Evolutionary conservation across 352 stramenopile species (phyloP), one percentile per base, ranked within the genome.

Genomic region (Globisporangium solare): DNA sequence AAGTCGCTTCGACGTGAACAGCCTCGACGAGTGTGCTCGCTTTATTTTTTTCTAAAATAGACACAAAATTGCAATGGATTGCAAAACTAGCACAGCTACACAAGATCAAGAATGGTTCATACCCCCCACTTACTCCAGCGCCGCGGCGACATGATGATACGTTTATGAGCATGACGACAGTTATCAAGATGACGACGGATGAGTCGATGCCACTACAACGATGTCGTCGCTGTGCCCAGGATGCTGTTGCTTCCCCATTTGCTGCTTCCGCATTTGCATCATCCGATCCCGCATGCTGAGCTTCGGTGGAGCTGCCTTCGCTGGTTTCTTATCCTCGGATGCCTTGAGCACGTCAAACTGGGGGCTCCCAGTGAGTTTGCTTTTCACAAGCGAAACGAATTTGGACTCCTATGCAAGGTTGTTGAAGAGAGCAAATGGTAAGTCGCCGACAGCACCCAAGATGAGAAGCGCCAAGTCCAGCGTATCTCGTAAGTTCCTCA

Each of bases 261-360:
- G 63, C 52, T 78, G 70, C 54, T 78, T 82, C 46, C 77, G 76
- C 60, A 85, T 67, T 46, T 77, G 70, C 20, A 75, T 52, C 75
- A 85, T 83, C 2, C 74, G 72, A 35, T 85, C 74, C 3, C 74
- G 74, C 42, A 85, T 75, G 37, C 70, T 81, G n/a, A 70, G 54
- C 32, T 78, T 78, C n/a, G 60, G 62, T 13, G 63, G 47, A 37
- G 42, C 51, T 12, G 62, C 43, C 46, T 58, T 64, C 13, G 42
- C 20, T 37, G 53, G 13, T 41, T 77, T 78, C 41, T 73, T 80
- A 51, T 63, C 54, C 45, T 86, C 66, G 1, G 76, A 87, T 13
- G 77, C 75, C 51, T 81, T 84, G n/a, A 90, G 56, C 1, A 88
- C 66, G 24, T 90, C 80, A 12, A 86, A 52, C 52, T 85, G 77